Percentiles rank a stretch among this genome's conserved stretches.
phyloP scores from a whole-genome alignment of 116 monocot genomes.

The Dioscorea cayenensis region DNA sequence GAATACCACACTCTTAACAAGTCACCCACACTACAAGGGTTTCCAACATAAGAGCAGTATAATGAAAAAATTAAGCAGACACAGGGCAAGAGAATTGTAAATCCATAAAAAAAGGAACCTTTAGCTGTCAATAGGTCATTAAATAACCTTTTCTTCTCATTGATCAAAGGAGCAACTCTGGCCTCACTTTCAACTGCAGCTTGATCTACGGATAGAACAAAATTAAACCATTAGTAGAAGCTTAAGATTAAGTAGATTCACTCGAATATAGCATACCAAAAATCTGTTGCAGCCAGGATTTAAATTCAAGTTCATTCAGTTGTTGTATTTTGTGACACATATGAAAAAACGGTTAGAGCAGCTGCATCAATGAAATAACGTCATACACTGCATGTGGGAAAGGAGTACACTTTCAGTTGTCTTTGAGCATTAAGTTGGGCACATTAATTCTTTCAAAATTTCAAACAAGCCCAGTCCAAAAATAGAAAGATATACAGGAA shows the following conservation, averaged over 20 bases:
- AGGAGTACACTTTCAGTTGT: too few species aligned
- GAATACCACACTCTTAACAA: neutral
- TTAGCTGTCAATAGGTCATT: slow-evolving; percentile 85
- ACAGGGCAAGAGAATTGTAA: neutral
- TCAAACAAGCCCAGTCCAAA: too few species aligned
- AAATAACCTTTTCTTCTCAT: slow-evolving; percentile 84
- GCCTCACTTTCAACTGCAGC: slow-evolving; percentile 79
- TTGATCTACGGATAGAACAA: slow-evolving; percentile 59
- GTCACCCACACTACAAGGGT: neutral
- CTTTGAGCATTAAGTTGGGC: too few species aligned
- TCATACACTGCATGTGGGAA: too few species aligned
- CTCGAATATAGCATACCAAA: too few species aligned
- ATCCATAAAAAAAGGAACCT: slow-evolving; percentile 28
- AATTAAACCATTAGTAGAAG: neutral
- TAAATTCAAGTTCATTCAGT: neutral
- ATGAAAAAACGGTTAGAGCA: too few species aligned
- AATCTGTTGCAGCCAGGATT: neutral
- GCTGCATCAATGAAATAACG: too few species aligned
- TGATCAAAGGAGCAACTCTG: slow-evolving; percentile 69
- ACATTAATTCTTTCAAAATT: too few species aligned
- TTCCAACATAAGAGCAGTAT: neutral
- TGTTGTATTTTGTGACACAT: neutral
- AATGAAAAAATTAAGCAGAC: slow-evolving; percentile 4
- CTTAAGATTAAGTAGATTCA: neutral
- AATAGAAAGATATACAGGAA: too few species aligned